phyloP scores from a whole-genome alignment of 2,329 filamentous ascomycete species.

The Beauveria brongniartii region DNA sequence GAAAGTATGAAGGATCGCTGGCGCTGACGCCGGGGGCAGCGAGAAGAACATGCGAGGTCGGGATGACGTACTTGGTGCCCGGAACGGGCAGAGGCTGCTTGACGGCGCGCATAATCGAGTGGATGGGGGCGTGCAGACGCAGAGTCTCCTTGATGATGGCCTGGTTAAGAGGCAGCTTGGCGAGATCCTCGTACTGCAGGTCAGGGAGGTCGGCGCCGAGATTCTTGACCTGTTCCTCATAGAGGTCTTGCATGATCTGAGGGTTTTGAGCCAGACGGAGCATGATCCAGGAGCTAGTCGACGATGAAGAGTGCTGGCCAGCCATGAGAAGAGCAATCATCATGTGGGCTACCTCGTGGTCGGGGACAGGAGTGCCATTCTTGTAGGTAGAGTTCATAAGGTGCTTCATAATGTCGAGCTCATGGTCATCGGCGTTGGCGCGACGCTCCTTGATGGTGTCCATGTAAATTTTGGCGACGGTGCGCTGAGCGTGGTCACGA shows the following conservation, averaged over 20 bases:
- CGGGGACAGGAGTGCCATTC: conserved; percentile 68
- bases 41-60: conserved; percentile 71
- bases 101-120: conserved; percentile 89
- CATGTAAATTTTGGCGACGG: conserved; percentile 74
- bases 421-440: conserved; percentile 39
- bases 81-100: conserved; percentile 80
- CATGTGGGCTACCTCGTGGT: conserved; percentile 82
- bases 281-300: conserved; percentile 78
- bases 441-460: conserved; percentile 71
- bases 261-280: conserved; percentile 71
- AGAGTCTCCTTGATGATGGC: conserved; percentile 89
- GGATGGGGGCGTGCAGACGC: conserved; percentile 83
- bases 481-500: conserved; percentile 71
- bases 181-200: conserved; percentile 68
- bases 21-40: conserved; percentile 78
- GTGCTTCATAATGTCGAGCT: conserved; percentile 80
- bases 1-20: conserved; percentile 66
- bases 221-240: conserved; percentile 68
- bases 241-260: conserved; percentile 70
- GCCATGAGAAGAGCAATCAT: conserved; percentile 93
- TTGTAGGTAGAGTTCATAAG: conserved; percentile 83
- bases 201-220: conserved; percentile 69
- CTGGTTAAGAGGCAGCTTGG: conserved; percentile 71
- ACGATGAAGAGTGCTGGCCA: conserved; percentile 82
- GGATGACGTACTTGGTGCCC: conserved; percentile 75